Evolutionary conservation across 768 basidiomycete genomes (phyloP), one percentile per base, ranked within the genome.

Genomic region (Lentinula boryana): DNA sequence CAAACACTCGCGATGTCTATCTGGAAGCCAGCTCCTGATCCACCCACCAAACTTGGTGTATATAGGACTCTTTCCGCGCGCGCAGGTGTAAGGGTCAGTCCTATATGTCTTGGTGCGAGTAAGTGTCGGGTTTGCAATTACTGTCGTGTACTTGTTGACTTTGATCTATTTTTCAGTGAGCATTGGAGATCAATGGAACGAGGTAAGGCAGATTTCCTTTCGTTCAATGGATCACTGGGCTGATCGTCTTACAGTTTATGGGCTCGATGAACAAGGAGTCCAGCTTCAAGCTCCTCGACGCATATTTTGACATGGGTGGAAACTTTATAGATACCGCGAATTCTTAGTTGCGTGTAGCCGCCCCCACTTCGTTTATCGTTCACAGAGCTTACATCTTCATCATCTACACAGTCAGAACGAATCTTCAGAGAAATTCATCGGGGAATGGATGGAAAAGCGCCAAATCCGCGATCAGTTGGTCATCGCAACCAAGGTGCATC

Each of bases 281-380:
- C 23, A 68, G 73, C 7, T 79, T 80, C 67, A 69, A 76, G 68
- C 73, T 81, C 13, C 72, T 81, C 16, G 80, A 81, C 58, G 74
- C 76, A 32, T 79, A 65, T 65, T 72, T 71, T 61, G 72, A 75
- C 33, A 68, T 69, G 1, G 79, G 79, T 12, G 80, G 80, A 1
- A 78, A 80, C 68, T 74, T 73, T 62, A 77, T 80, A n/a, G 75
- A 77, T 49, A 78, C 78, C 4, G 77, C 80, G n/a, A 79, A 77
- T 66, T 68, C 64, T 62, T 80, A 79, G 71, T 72, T 51, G 53
- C 75, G 21, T 51, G 27, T 27, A 27, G 16, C 23, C 21, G 5
- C 5, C 7, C 27, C 48, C 48, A n/a, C 15, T 48, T n/a, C 31
- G 8, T 6, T 44, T 61, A 5, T 23, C 15, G 7, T 32, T 4